A percentile compares a stretch with the other conserved stretches of the same genome.
Evolutionary conservation across 2,329 filamentous ascomycete genomes (phyloP).

Genomic region (Cladorrhinum sp.): DNA sequence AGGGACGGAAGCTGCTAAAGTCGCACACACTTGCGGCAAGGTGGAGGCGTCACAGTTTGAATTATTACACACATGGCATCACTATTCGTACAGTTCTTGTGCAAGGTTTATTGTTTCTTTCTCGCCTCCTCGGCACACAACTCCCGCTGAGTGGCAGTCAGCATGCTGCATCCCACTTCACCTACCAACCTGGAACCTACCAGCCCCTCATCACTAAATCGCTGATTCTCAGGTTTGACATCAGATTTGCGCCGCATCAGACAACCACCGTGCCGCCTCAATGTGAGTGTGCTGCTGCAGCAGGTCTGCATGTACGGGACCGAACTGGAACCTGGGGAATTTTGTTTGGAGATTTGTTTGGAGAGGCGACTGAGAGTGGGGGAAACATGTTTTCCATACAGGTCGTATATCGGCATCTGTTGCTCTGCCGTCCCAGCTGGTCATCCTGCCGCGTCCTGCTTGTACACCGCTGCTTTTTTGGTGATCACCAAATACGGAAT

Average conservation of each 20-base stretch:
- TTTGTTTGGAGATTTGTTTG: background rate
- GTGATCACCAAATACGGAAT: background rate
- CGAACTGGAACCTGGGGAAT: background rate
- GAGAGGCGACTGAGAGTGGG: background rate
- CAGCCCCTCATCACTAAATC: background rate
- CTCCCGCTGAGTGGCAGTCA: background rate
- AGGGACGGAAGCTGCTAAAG: background rate
- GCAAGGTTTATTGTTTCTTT: background rate
- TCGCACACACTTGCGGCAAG: background rate
- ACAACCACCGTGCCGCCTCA: background rate
- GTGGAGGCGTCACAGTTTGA: background rate
- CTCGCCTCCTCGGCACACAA: background rate
- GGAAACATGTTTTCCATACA: background rate
- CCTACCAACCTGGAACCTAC: background rate
- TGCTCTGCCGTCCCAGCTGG: background rate
- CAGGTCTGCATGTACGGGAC: background rate
- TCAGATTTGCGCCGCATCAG: background rate
- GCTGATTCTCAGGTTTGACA: background rate
- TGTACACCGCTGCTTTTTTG: background rate
- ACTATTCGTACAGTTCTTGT: too few species aligned
- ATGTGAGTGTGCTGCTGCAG: background rate
- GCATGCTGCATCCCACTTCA: background rate
- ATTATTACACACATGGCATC: background rate
- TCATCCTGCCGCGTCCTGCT: background rate
- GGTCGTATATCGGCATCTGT: background rate